A percentile compares a stretch with the other conserved stretches of the same genome.
Evolutionary conservation across 257 asterid genomes (phyloP).

Genomic region (Gynochthodes officinalis): DNA sequence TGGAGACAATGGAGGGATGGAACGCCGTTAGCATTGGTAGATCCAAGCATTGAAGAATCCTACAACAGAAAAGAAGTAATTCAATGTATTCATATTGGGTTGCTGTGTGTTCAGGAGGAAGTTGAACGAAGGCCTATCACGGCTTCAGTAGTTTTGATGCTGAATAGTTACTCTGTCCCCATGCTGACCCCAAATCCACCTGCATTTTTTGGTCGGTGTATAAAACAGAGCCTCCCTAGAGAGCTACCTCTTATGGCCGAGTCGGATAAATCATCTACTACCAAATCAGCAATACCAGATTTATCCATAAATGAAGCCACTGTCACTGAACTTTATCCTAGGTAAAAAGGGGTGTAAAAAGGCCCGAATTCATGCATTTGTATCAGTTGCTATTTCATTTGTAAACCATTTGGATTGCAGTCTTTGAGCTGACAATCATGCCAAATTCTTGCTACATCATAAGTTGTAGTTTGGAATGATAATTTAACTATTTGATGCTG

Average conservation of each 20-base stretch:
- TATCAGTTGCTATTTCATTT: too few species aligned
- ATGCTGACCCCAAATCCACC: conserved; percentile 17
- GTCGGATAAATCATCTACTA: too few species aligned
- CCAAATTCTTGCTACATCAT: too few species aligned
- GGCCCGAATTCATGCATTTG: too few species aligned
- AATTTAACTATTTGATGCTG: too few species aligned
- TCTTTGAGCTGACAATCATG: too few species aligned
- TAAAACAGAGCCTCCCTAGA: too few species aligned
- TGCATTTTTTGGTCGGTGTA: too few species aligned
- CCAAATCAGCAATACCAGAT: too few species aligned
- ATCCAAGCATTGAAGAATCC: conserved; percentile 16
- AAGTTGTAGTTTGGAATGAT: too few species aligned
- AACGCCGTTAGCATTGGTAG: conserved; percentile 3
- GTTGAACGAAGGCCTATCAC: conserved; percentile 26
- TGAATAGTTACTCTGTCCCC: conserved; percentile 5
- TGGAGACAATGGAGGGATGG: background rate
- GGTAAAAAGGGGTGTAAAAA: conserved; percentile 8
- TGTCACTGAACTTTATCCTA: conserved; percentile 11
- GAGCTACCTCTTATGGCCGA: too few species aligned
- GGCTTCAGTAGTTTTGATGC: conserved; percentile 28
- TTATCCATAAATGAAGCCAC: conserved; percentile 13
- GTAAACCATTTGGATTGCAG: too few species aligned
- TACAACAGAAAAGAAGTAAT: conserved; percentile 15
- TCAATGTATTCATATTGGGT: conserved; percentile 24
- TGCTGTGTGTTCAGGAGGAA: conserved; percentile 34